These are phyloP conservation scores for Colletotrichum limetticola DNA, from an alignment of 2,329 filamentous ascomycete genomes.

Conservation along the genomic window DNA sequence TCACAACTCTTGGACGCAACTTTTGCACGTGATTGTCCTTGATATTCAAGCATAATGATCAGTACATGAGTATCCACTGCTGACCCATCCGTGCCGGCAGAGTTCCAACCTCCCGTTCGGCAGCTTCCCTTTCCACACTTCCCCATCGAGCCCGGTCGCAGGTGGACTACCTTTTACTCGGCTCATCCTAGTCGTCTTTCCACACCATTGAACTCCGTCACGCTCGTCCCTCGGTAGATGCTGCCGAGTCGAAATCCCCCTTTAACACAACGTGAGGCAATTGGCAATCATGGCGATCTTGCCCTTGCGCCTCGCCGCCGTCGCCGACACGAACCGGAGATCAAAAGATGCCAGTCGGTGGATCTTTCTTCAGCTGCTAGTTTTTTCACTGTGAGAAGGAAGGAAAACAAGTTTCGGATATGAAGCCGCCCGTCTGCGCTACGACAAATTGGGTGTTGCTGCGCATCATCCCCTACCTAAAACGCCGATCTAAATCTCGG, in stretches of 20 bases:
- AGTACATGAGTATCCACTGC: neutral
- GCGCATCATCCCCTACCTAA: neutral
- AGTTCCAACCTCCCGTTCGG: neutral
- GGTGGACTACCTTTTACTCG: neutral
- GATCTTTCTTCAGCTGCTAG: neutral
- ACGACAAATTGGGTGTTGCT: constrained; percentile 10
- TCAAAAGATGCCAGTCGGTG: neutral
- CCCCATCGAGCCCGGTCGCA: neutral
- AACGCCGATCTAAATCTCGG: constrained; percentile 18
- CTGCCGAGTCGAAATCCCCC: neutral
- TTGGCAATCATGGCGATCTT: neutral
- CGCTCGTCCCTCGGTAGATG: neutral
- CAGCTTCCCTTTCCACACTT: neutral
- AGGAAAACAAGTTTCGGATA: neutral
- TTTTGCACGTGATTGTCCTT: neutral
- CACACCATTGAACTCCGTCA: constrained; percentile 7
- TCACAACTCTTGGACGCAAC: neutral
- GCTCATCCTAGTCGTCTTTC: neutral
- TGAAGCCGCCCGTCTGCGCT: constrained; percentile 1
- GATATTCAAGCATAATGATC: neutral
- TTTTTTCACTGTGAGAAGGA: neutral
- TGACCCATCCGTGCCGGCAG: neutral
- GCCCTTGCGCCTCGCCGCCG: neutral
- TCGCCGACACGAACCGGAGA: neutral
- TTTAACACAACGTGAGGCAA: neutral